Evolutionary conservation across 495 filamentous ascomycete species (phyloP).

Genomic region (Saxispiralis lemnorum): DNA sequence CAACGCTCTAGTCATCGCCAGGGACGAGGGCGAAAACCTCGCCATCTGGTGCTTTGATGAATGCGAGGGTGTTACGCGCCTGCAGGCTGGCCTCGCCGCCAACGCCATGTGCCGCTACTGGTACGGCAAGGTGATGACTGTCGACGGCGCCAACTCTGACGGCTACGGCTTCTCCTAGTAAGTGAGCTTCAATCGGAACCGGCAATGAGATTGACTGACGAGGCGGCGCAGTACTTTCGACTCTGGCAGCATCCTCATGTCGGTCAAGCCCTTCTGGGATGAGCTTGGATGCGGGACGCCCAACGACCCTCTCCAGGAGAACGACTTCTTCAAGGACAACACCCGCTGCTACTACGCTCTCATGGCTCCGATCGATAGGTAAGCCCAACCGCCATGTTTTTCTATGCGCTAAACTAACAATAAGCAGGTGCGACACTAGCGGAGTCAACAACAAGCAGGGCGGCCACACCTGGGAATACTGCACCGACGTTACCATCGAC

Average conservation of each 20-base stretch:
- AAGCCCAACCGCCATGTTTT: not conserved
- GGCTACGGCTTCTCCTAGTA: not conserved
- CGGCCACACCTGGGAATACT: not conserved
- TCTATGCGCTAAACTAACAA: not conserved
- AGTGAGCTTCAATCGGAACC: not conserved
- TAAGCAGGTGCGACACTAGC: not conserved
- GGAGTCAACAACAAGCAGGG: not conserved
- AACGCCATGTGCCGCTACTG: not conserved
- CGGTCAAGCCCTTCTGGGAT: not conserved
- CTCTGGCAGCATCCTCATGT: not conserved
- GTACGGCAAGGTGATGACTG: not conserved
- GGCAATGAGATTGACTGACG: not conserved
- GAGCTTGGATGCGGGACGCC: not conserved
- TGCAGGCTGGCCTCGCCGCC: not conserved
- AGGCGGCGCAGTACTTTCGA: not conserved
- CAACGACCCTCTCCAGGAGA: not conserved
- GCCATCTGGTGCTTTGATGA: not conserved
- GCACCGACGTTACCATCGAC: not conserved
- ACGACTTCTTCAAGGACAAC: not conserved
- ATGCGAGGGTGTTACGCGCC: not conserved
- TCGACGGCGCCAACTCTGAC: not conserved
- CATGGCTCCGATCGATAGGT: constrained; percentile 1
- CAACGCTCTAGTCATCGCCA: not conserved
- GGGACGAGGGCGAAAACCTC: too few species aligned
- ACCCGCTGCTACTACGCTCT: constrained; percentile 1